Evolutionary conservation across 306 rosid genomes (phyloP), one percentile per base, ranked within the genome.

Genomic region (Quercus bicolor): DNA sequence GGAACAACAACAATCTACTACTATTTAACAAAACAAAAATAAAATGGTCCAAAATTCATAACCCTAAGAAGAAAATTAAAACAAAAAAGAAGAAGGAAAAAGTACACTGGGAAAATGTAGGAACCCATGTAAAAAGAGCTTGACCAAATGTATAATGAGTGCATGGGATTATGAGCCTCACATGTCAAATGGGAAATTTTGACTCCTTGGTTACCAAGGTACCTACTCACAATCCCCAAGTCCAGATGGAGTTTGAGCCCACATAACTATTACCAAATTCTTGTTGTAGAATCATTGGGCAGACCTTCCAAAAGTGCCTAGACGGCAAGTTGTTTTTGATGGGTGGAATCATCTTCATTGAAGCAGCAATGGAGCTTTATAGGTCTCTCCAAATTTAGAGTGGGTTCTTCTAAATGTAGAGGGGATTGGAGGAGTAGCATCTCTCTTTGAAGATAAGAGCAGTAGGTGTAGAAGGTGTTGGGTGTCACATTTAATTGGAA

Each of bases 401-500:
- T 84, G 80, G 89, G 87, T 72, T 91, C 87, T 16, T 82, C 62
- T 37, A 84, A 83, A 75, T 13, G 66, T 15, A 88, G 83, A 76
- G 95, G 87, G 74, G 92, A 92, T 28, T 92, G 91, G 59, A 88
- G 91, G 59, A 88, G 82, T 23, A 79, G 52, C 99, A 95, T 95
- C 73, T 91, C 94, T 68, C 90, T 89, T 72, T 90, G 98, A 26
- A 95, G 97, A 69, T 82, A 86, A 14, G 80, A 76, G 83, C 90
- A 89, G 75, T 93, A 90, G 23, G 91, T 83, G 84, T 87, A 88
- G 89, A 91, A 95, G 24, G 94, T 90, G 31, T 82, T 74, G 55
- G 97, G 93, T 12, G 96, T 91, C 56, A 95, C 96, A 81, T 95
- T 95, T 79, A 93, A 83, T 79, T 88, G 83, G 75, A 95, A 95